Base-by-base conservation (phyloP, 495 filamentous ascomycete species). In the Baudoinia panamericana region DNA sequence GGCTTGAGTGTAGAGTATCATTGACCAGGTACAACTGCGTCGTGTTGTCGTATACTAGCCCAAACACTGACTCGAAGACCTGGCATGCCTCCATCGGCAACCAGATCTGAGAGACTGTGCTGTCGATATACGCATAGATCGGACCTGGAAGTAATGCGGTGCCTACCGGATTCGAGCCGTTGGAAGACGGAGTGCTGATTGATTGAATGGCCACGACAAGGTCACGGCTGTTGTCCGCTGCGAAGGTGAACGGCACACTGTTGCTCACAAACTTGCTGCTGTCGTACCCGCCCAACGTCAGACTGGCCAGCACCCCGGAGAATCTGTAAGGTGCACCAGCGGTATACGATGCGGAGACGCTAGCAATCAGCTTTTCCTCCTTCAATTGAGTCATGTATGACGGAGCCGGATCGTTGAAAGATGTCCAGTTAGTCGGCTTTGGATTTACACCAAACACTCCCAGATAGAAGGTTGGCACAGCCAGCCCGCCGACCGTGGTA, bases 271-370 rank as follows among this genome's bases (percentile, higher is more conserved):
- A 53, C 17, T 52, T 51, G 34, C 38, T 47, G 1, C 43, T 33
- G 37, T 63, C 60, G 36, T 57, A 61, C 11, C 60, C 60, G 31
- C 56, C 58, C 19, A 63, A 26, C 3, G 57, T 59, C 20, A 63
- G 41, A 29, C 27, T 37, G 22, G 9, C 32, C 17, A 43, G 45
- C 20, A 27, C 41, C 19, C 8, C 25, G 31, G 15, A 18, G 24
- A 27, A 17, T 30, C 39, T 24, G 26, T 56, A 56, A 0, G 28
- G 26, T 18, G 55, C 48, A n/a, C 60, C 58, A 4, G 60, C 60
- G 3, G 60, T 56, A 30, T 61, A 63, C 4, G 49, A 54, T 37
- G 48, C 61, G 2, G 56, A 58, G 1, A 50, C 37, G 37, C 55
- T 60, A 2, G 58, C 52, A 18, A 60, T 63, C 1, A 44, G 33